Evolutionary conservation across 2,329 filamentous ascomycete species (phyloP), one percentile per base, ranked within the genome.

Genomic region (Emergomyces orientalis): DNA sequence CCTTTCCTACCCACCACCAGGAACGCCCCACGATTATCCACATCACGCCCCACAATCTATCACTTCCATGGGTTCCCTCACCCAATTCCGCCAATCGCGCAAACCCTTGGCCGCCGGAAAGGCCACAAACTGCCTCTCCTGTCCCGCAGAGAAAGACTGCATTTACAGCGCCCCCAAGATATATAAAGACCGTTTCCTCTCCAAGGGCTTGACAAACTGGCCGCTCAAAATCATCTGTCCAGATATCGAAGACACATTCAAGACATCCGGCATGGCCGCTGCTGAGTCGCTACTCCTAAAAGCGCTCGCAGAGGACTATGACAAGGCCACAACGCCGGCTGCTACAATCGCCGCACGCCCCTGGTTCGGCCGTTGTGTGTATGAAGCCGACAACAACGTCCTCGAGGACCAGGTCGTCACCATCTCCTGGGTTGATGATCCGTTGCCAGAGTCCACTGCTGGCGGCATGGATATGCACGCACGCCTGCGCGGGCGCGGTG

Each of bases 351-450:
- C 81, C 58, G 69, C 71, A 13, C 74, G 83, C 4, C 77, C 81
- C 0, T 87, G 91, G 91, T 97, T 91, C 71, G 94, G 94, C 0
- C 86, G 93, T n/a, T 99, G 94, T 72, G 94, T 97, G 1, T 97
- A 87, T 77, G 94, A 97, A 73, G 81, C 87, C 4, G 91, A 96
- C 76, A 99, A 97, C 76, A 87, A 95, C 70, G 94, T 97, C 51
- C 90, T 87, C 70, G 94, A 99, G 73, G 91, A 97, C 70, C 93
- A 97, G 74, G 83, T 88, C 32, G 94, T 97, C 25, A 93, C 89
- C 0, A 85, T 97, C 60, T 86, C 84, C 3, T 97, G 93, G 91
- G 88, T 91, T 14, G 90, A 95, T 54, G 86, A 89, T 64, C 77
- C 78, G 0, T 67, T 79, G 1, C 70, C 74, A 7, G 22, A 51